Evolutionary conservation across 2,329 filamentous ascomycete species (phyloP), one percentile per base, ranked within the genome.

Genomic region (Basipetospora chlamydospora): DNA sequence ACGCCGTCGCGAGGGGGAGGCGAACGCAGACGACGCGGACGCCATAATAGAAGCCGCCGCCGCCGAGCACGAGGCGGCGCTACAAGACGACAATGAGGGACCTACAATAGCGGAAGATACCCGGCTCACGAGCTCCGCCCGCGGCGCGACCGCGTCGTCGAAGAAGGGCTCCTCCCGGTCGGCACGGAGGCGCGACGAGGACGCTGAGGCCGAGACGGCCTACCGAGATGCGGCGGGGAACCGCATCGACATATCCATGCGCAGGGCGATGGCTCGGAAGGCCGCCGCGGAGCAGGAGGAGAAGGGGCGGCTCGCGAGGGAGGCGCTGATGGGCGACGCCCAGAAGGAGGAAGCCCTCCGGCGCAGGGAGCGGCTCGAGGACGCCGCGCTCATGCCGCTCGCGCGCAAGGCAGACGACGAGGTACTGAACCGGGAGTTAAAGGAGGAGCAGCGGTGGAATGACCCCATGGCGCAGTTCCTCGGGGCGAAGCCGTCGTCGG

Each of bases 141-240:
- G n/a, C n/a, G n/a, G n/a, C n/a, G n/a, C n/a, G n/a, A n/a, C n/a
- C n/a, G n/a, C n/a, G n/a, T n/a, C n/a, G n/a, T n/a, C n/a, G n/a
- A n/a, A n/a, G n/a, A n/a, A n/a, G n/a, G n/a, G n/a, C n/a, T n/a
- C n/a, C n/a, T n/a, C n/a, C n/a, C n/a, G n/a, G n/a, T n/a, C n/a
- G n/a, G n/a, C n/a, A n/a, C n/a, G n/a, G n/a, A n/a, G n/a, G n/a
- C n/a, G n/a, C n/a, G n/a, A n/a, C n/a, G n/a, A n/a, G n/a, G n/a
- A n/a, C n/a, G n/a, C n/a, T n/a, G 70, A 72, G 22, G 70, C 79
- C 48, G 85, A 95, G 58, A 93, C 88, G 0, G 86, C 95, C 17
- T 95, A 96, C 55, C 81, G 90, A 47, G 90, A 98, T 58, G 90
- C 92, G 9, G 90, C 82, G 3, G 90, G 90, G 10, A 73, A 87